These are phyloP conservation scores for Pisolithus orientalis DNA, from an alignment of 768 basidiomycete genomes.

Conservation along the genomic window DNA sequence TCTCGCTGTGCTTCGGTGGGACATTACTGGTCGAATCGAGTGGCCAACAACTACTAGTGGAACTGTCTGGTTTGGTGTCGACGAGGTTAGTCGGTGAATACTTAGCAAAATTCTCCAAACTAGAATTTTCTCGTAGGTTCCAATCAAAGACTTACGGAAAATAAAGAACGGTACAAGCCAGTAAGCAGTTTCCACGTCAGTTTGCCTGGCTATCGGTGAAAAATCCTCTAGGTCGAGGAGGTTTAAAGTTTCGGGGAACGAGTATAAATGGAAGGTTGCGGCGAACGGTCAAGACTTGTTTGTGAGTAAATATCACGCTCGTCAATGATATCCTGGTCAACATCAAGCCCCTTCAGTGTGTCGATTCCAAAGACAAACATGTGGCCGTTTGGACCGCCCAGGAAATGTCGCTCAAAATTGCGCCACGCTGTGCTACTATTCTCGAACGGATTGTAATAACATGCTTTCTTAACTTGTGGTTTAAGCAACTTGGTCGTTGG, in stretches of 20 bases:
- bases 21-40: slow-evolving; percentile 48
- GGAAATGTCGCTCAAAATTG: slow-evolving; percentile 34
- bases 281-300: slow-evolving; percentile 39
- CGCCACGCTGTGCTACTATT: slow-evolving; percentile 32
- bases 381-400: slow-evolving; percentile 43
- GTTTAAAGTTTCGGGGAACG: slow-evolving; percentile 41
- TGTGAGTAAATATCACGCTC: slow-evolving; percentile 27
- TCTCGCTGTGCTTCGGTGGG: slow-evolving; percentile 35
- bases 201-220: not conserved
- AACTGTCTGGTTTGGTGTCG: slow-evolving; percentile 42
- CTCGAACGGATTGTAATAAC: slow-evolving; percentile 50
- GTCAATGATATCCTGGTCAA: not conserved
- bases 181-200: slow-evolving; percentile 25
- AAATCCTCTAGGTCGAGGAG: slow-evolving; percentile 39
- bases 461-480: slow-evolving; percentile 48
- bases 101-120: not conserved
- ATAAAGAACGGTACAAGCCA: slow-evolving; percentile 44
- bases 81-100: slow-evolving; percentile 29
- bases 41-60: slow-evolving; percentile 44
- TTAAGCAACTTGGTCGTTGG: slow-evolving; percentile 38
- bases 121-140: slow-evolving; percentile 21
- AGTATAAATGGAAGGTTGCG: slow-evolving; percentile 54
- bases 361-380: slow-evolving; percentile 41
- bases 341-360: slow-evolving; percentile 33
- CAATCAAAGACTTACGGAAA: slow-evolving; percentile 43